These are phyloP conservation scores for Pleurotus tuber-regium DNA, from an alignment of 768 basidiomycete species.

Conservation along the genomic window DNA sequence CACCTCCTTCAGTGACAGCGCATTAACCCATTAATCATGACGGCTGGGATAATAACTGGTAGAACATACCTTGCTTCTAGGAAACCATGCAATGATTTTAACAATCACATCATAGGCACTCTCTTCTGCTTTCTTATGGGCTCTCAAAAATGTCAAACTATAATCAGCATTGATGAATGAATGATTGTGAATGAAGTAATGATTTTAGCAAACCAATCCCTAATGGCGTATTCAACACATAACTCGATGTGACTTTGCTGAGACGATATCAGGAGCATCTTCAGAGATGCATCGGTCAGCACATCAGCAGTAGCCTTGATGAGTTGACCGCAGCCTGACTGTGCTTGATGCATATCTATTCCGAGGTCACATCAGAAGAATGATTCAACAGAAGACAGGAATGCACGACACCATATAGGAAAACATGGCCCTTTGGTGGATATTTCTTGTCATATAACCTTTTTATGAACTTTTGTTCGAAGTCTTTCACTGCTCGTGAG, in stretches of 20 bases:
- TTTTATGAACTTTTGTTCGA: slow-evolving; percentile 15
- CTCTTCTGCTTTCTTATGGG: too few species aligned
- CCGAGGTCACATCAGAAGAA: not conserved
- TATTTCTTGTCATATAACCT: slow-evolving; percentile 13
- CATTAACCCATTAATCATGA: too few species aligned
- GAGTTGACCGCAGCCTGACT: not conserved
- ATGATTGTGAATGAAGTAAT: too few species aligned
- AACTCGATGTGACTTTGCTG: not conserved
- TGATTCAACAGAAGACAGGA: not conserved
- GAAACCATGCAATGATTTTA: too few species aligned
- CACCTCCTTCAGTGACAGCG: too few species aligned
- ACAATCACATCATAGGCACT: too few species aligned
- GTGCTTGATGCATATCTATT: not conserved
- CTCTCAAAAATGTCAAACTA: too few species aligned
- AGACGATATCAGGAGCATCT: not conserved
- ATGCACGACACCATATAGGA: slow-evolving; percentile 16
- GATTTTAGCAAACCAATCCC: too few species aligned
- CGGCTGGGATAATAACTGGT: too few species aligned
- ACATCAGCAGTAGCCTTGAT: not conserved
- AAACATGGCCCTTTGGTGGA: slow-evolving; percentile 16
- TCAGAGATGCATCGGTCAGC: not conserved
- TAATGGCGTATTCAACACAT: not conserved
- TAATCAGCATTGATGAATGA: too few species aligned
- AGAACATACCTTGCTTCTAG: too few species aligned
- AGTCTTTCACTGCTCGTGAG: not conserved